These are phyloP conservation scores for Salix suchowensis DNA, from an alignment of 345 rosid genomes.

Conservation along the genomic window DNA sequence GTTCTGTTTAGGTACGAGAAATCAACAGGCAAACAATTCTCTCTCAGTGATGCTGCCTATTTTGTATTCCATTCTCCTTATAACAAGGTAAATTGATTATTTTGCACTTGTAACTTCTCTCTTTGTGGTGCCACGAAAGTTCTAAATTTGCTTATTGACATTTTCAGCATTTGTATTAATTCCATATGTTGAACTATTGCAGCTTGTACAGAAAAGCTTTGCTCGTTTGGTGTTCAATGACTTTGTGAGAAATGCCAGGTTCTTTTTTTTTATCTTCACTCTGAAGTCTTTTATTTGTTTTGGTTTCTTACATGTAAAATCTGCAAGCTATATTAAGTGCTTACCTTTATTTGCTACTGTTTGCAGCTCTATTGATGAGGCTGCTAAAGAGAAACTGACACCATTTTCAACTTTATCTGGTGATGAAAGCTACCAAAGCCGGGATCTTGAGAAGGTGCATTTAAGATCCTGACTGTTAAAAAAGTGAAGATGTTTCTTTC, in stretches of 20 bases:
- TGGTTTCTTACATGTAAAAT: background rate
- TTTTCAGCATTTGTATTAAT: background rate
- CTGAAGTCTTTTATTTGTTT: background rate
- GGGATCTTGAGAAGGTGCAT: conserved; percentile 95
- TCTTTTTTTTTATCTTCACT: conserved; percentile 4
- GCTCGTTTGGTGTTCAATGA: conserved; percentile 84
- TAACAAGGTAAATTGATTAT: conserved; percentile 62
- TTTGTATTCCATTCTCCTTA: conserved; percentile 96
- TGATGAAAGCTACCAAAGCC: conserved; percentile 89
- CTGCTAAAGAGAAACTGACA: conserved; percentile 67
- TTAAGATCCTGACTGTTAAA: background rate
- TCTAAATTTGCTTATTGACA: background rate
- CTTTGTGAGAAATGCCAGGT: conserved; percentile 83
- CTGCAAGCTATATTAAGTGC: background rate
- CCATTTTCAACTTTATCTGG: conserved; percentile 70
- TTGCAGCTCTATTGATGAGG: conserved; percentile 73
- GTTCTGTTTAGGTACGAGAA: conserved; percentile 66
- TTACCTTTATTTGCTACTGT: conserved; percentile 1
- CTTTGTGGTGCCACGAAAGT: background rate
- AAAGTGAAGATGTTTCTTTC: background rate
- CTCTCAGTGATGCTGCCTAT: conserved; percentile 69
- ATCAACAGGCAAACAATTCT: conserved; percentile 75
- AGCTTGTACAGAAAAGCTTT: conserved; percentile 99
- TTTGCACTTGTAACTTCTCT: background rate
- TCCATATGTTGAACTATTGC: conserved; percentile 28